These are phyloP conservation scores for Colletotrichum sp. DNA, from an alignment of 2,329 filamentous ascomycete species.

Conservation along the genomic window DNA sequence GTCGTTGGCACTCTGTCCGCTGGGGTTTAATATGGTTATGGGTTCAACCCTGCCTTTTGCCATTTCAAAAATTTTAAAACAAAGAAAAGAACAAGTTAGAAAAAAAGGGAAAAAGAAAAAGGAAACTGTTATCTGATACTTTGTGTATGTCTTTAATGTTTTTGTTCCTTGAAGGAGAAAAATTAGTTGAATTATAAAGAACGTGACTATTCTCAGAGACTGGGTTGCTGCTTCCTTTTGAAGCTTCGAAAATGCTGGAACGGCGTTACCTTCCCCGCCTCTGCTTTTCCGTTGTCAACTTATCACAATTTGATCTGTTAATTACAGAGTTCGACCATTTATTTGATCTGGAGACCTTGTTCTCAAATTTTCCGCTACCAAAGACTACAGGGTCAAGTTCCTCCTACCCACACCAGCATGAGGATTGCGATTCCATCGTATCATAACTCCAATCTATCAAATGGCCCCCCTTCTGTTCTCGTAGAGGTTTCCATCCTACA, in stretches of 20 bases:
- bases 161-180: neutral
- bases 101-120: no score
- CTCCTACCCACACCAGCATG: neutral
- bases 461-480: no score
- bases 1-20: neutral
- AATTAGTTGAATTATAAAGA: neutral
- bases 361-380: no score
- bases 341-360: neutral
- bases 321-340: no score
- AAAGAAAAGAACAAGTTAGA: no score
- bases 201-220: accelerated
- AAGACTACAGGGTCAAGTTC: no score
- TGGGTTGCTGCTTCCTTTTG: neutral
- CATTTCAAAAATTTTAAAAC: neutral
- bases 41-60: neutral
- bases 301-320: neutral
- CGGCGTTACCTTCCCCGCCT: neutral
- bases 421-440: neutral
- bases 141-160: neutral
- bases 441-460: neutral
- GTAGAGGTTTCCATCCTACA: neutral
- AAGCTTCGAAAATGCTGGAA: neutral
- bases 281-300: neutral
- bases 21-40: neutral
- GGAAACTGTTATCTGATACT: no score